Percentiles rank a stretch among this genome's conserved stretches.
These are phyloP conservation scores for Trichoderma asperellum DNA, from an alignment of 2,329 filamentous ascomycete species.

Conservation along the genomic window DNA sequence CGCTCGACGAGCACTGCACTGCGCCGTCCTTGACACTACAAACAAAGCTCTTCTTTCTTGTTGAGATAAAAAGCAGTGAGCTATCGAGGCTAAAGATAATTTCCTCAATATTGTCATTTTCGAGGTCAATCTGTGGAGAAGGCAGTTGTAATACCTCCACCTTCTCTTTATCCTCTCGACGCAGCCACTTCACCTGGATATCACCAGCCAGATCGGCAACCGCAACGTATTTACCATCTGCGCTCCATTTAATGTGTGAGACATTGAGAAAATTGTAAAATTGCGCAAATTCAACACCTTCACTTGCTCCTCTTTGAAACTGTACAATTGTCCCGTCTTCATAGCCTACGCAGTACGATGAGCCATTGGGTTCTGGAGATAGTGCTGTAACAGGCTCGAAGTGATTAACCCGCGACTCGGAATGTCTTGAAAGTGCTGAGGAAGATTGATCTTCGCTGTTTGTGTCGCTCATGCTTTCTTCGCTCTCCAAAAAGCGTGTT, in stretches of 20 bases:
- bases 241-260: constrained; percentile 15
- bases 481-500: neutral
- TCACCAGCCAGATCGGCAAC: neutral
- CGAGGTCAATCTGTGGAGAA: neutral
- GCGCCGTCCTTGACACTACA: neutral
- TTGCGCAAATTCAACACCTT: neutral
- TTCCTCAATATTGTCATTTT: neutral
- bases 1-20: neutral
- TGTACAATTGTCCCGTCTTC: neutral
- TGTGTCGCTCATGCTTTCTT: neutral
- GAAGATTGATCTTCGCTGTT: neutral
- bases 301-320: neutral
- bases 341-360: neutral
- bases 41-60: neutral
- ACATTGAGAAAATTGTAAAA: neutral
- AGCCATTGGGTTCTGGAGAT: neutral
- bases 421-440: neutral
- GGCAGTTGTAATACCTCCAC: neutral
- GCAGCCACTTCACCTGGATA: neutral
- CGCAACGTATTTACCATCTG: constrained; percentile 11
- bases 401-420: neutral
- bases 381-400: neutral
- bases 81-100: neutral
- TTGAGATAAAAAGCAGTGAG: neutral
- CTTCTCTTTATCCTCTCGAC: neutral